A percentile compares a stretch with the other conserved stretches of the same genome.
phyloP scores from a whole-genome alignment of 2,329 filamentous ascomycete genomes.

The Aspergillus transmontanensis region DNA sequence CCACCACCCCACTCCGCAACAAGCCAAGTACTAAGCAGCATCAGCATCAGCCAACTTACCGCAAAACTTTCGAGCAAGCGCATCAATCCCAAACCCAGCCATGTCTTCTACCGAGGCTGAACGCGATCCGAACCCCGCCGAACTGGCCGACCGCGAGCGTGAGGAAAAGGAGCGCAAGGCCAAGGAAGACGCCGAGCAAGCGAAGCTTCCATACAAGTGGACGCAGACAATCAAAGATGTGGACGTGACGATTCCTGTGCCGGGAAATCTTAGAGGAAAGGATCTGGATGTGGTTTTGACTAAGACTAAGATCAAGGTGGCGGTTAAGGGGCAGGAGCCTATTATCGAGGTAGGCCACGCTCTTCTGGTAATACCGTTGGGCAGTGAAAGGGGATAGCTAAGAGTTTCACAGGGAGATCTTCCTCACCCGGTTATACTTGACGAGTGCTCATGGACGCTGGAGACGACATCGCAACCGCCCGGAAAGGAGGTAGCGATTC shows the following conservation, averaged over 20 bases:
- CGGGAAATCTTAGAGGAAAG: slow-evolving; percentile 78
- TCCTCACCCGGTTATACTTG: slow-evolving; percentile 74
- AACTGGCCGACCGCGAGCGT: slow-evolving; percentile 53
- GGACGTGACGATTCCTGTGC: slow-evolving; percentile 75
- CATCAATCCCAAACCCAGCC: slow-evolving; percentile 1
- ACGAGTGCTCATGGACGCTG: slow-evolving; percentile 95
- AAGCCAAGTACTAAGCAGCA: not conserved
- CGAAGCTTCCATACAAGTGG: slow-evolving; percentile 94
- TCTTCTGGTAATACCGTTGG: not conserved
- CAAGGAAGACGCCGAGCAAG: slow-evolving; percentile 84
- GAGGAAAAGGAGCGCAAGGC: slow-evolving; percentile 63
- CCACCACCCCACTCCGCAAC: not conserved
- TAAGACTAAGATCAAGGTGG: slow-evolving; percentile 75
- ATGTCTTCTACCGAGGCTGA: slow-evolving; percentile 38
- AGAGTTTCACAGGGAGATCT: slow-evolving; percentile 69
- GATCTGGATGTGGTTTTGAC: slow-evolving; percentile 84
- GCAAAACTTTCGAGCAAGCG: not conserved
- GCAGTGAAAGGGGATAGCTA: not conserved
- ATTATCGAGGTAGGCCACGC: slow-evolving; percentile 67
- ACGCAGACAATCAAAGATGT: slow-evolving; percentile 88
- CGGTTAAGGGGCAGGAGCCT: slow-evolving; percentile 83
- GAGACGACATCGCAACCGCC: slow-evolving; percentile 59
- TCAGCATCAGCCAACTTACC: not conserved
- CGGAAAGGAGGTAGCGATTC: slow-evolving; percentile 77
- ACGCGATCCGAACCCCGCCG: slow-evolving; percentile 30